Evolutionary conservation across 371 early-diverging fungal genomes (phyloP), one percentile per base, ranked within the genome.

Genomic region (Mucor velutinosus): DNA sequence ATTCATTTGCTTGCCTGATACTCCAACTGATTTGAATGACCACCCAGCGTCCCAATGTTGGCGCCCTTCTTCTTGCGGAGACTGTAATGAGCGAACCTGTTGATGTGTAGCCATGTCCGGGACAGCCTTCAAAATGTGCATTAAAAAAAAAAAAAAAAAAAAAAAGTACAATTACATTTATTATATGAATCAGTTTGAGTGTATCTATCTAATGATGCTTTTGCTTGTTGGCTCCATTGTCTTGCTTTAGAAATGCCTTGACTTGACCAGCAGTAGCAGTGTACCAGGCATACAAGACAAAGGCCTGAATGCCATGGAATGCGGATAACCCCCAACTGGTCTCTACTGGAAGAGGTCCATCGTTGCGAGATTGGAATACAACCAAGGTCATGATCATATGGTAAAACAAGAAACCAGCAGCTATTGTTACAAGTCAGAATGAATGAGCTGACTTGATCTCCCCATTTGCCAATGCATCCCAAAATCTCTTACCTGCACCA

Each of bases 241-340:
- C 51, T 53, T 70, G 58, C 23, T 76, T 76, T 10, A 70, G 58
- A 53, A 76, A 77, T 15, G 72, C 58, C 58, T 80, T 77, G 11
- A 79, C 79, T 73, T 81, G 82, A 19, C 65, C 60, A 19, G 72
- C 79, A 11, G 79, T 77, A 1, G 77, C 75, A 7, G 76, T 81
- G 41, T 72, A 81, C 82, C 82, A 81, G 15, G 77, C 62, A 58
- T 79, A 79, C 30, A 81, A 71, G 4, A 68, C 58, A 55, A 73
- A 69, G 0, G 73, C 64, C 17, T 77, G 65, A 3, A 67, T 14
- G 3, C 72, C 58, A 62, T 81, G 82, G 23, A 75, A 60, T 19
- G 45, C 32, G 19, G 74, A 62, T 1, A 71, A 29, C 4, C 51
- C 58, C 55, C 69, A 76, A 15, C 66, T 72, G 19, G 66, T 35